Evolutionary conservation across 164 flowering plant species (phyloP), one percentile per base, ranked within the genome.

Genomic region (Platanus orientalis): DNA sequence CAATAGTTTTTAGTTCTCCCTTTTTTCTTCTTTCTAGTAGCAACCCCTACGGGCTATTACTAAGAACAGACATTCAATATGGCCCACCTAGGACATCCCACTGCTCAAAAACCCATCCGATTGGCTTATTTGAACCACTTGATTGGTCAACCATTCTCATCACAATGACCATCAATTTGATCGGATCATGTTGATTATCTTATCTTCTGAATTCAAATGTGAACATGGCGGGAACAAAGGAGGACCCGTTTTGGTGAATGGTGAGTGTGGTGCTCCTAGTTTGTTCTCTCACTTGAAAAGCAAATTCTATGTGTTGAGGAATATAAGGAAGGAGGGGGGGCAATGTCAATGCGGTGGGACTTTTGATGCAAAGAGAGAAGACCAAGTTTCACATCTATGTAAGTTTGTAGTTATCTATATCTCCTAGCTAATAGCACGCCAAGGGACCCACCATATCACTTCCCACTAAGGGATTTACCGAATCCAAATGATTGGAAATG

Each of bases 401-500:
- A 25, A 6, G 7, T 4, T 3, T 17, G 4, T 39, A 21, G 13
- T 16, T 7, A 3, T 25, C 27, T 20, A 1, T 20, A 20, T 24
- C 27, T 11, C 19, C 32, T 26, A 5, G 49, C 16, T 42, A 7
- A 42, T 24, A 17, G 54, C 70, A 67, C 70, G 70, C 70, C 39
- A 52, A 42, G 28, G 57, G 65, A 54, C 65, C 71, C 56, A 55
- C 61, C 29, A 54, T 17, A 68, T 55, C 65, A 67, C 30, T 39
- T 14, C 57, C 55, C 56, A 54, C 54, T 24, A 61, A 25, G 19
- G 54, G 49, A 32, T 47, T 62, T 60, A 19, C 52, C 12, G 62
- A 56, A 68, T 68, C 61, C 66, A 58, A 61, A 68, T 68, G 50
- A 68, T 68, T 62, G 61, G 55, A 24, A n/a, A 29, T 45, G 23